Conservation (phyloP, 441 rosid genomes). For the Flueggea neowawraea region DNA sequence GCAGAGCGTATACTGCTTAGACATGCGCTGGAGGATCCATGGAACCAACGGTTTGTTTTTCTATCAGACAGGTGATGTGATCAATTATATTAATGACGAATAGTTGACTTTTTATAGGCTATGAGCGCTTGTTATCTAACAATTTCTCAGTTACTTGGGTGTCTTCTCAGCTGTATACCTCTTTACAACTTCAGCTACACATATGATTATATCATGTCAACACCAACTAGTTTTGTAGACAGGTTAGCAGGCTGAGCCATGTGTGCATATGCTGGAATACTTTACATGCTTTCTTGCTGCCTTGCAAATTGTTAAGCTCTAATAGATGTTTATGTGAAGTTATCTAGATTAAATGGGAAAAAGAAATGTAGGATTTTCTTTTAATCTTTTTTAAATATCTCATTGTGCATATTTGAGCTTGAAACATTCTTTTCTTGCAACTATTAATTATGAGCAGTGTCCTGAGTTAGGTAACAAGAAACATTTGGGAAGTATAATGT, state of each 20-base stretch:
- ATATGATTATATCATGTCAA: slow-evolving; percentile 85
- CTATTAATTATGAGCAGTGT: too few relatives aligned
- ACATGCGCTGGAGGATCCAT: slow-evolving; percentile 81
- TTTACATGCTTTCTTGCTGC: not conserved
- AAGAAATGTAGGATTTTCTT: too few relatives aligned
- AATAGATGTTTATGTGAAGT: not conserved
- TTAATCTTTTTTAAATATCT: too few relatives aligned
- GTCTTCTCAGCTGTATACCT: slow-evolving; percentile 92
- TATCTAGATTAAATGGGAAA: too few relatives aligned
- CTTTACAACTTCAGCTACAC: slow-evolving; percentile 93
- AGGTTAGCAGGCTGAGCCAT: slow-evolving; percentile 49
- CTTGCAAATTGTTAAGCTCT: not conserved
- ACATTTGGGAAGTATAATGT: too few relatives aligned
- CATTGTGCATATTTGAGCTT: too few relatives aligned
- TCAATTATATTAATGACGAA: not conserved
- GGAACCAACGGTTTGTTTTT: slow-evolving; percentile 81
- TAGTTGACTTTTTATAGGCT: too few relatives aligned
- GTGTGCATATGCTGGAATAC: not conserved
- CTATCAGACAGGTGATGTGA: slow-evolving; percentile 79
- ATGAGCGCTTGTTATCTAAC: slow-evolving; percentile 23
- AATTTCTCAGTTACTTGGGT: slow-evolving; percentile 28
- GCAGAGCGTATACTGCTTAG: slow-evolving; percentile 92
- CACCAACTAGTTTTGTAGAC: slow-evolving; percentile 91
- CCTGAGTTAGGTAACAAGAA: too few relatives aligned
- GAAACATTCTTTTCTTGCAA: too few relatives aligned